Evolutionary conservation across 2,329 filamentous ascomycete genomes (phyloP).

Genomic region (Exophiala sp.): DNA sequence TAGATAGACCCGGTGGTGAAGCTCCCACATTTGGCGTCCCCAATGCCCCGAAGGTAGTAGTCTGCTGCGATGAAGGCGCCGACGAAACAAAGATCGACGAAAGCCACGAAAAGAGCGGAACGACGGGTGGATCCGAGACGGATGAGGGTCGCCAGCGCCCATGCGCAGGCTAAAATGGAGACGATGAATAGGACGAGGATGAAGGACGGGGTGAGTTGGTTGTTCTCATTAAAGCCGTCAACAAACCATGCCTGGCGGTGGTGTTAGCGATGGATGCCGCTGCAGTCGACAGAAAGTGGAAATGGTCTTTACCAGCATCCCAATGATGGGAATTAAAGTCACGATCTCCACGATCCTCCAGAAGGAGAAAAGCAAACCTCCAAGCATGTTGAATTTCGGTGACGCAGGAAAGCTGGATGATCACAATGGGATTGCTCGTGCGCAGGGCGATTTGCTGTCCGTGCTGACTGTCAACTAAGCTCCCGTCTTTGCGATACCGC

Average conservation of each 20-base stretch:
- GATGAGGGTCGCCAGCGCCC: constrained; percentile 56
- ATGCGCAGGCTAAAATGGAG: constrained; percentile 55
- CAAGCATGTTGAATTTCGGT: constrained; percentile 39
- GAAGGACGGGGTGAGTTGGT: constrained; percentile 54
- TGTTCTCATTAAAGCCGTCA: constrained; percentile 51
- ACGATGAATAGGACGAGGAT: constrained; percentile 62
- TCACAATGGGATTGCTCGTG: neutral
- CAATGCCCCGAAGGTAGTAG: constrained; percentile 53
- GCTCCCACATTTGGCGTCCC: constrained; percentile 60
- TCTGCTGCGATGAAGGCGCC: constrained; percentile 59
- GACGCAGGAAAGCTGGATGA: neutral
- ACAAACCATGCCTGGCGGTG: constrained; percentile 52
- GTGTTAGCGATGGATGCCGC: constrained; percentile 9
- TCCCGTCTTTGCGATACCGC: neutral
- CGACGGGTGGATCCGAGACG: constrained; percentile 54
- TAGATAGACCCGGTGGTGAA: constrained; percentile 51
- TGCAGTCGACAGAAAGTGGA: neutral
- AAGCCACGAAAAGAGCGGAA: constrained; percentile 54
- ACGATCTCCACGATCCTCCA: constrained; percentile 57
- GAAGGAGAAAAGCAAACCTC: constrained; percentile 55
- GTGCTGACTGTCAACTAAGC: neutral
- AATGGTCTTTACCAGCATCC: constrained; percentile 49
- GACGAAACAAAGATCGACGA: constrained; percentile 57
- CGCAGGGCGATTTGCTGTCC: constrained; percentile 2
- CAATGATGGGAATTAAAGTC: constrained; percentile 57